These are phyloP conservation scores for Piper betle DNA, from an alignment of 164 flowering plant genomes.

Conservation along the genomic window DNA sequence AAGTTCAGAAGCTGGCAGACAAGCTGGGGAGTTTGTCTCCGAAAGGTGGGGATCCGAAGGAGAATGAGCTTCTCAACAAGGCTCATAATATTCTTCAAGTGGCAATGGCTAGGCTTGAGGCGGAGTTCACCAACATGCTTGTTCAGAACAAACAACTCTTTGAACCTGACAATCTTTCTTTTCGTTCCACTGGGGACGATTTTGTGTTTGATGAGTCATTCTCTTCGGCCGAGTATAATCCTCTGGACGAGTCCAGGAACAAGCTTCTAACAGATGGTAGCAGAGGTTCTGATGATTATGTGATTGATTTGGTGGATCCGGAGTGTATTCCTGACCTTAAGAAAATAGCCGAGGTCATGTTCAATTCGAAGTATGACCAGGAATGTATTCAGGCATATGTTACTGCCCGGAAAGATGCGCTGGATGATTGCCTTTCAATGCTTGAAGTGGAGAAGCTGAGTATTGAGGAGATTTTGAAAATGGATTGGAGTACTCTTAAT, in stretches of 20 bases:
- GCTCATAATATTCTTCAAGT: slow-evolving; percentile 57
- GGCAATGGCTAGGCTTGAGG: slow-evolving; percentile 72
- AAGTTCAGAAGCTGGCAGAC: slow-evolving; percentile 31
- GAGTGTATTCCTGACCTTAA: slow-evolving; percentile 52
- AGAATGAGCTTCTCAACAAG: slow-evolving; percentile 21
- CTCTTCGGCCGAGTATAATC: slow-evolving; percentile 38
- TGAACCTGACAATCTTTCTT: slow-evolving; percentile 63
- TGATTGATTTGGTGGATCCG: slow-evolving; percentile 48
- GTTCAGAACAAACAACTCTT: slow-evolving; percentile 45
- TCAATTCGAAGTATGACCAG: slow-evolving; percentile 36
- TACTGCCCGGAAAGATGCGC: slow-evolving; percentile 41
- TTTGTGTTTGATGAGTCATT: slow-evolving; percentile 26
- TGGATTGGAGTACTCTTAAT: slow-evolving; percentile 61
- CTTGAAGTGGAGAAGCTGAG: slow-evolving; percentile 72
- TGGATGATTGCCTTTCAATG: slow-evolving; percentile 54
- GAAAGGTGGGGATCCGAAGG: slow-evolving; percentile 15
- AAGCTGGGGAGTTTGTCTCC: slow-evolving; percentile 25
- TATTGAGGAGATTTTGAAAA: slow-evolving; percentile 64
- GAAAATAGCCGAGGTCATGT: slow-evolving; percentile 53
- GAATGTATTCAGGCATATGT: slow-evolving; percentile 67
- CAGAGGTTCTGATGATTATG: slow-evolving; percentile 35
- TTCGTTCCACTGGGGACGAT: slow-evolving; percentile 54
- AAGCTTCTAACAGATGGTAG: slow-evolving; percentile 29
- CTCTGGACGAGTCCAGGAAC: slow-evolving; percentile 24
- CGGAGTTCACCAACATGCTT: slow-evolving; percentile 55